Conservation (phyloP, 1,139 yeast genomes). For the Lodderomyces metapsilosis region DNA sequence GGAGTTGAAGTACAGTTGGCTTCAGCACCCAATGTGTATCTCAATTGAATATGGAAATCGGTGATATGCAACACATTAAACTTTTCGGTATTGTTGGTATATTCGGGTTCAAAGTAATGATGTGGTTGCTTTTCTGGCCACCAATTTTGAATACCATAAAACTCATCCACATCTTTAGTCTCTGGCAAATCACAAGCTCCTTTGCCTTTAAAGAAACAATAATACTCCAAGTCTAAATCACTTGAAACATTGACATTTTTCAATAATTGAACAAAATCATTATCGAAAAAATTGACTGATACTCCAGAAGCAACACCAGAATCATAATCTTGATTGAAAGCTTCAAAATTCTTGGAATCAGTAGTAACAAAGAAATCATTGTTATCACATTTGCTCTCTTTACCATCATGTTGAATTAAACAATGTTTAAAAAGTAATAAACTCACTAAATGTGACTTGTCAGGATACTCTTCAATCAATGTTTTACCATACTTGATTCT, state of each 20-base stretch:
- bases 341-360: constrained; percentile 20
- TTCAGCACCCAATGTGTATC: constrained; percentile 58
- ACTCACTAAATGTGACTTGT: constrained; percentile 35
- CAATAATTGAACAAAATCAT: constrained; percentile 40
- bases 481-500: constrained; percentile 31
- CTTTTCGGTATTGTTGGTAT: constrained; percentile 20
- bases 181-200: constrained; percentile 29
- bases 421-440: constrained; percentile 39
- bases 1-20: constrained; percentile 54
- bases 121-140: constrained; percentile 32
- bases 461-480: constrained; percentile 29
- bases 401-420: constrained; percentile 27
- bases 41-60: constrained; percentile 61
- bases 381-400: constrained; percentile 33
- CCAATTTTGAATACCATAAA: constrained; percentile 26
- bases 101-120: constrained; percentile 26
- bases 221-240: constrained; percentile 35
- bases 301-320: constrained; percentile 23
- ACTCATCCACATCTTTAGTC: constrained; percentile 26
- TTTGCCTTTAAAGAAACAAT: constrained; percentile 28
- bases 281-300: constrained; percentile 36
- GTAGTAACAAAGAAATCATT: constrained; percentile 42
- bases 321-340: constrained; percentile 19
- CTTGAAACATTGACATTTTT: constrained; percentile 35
- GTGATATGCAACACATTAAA: constrained; percentile 67